Conservation (phyloP, 768 basidiomycete species). For the Suillus brevipes region DNA sequence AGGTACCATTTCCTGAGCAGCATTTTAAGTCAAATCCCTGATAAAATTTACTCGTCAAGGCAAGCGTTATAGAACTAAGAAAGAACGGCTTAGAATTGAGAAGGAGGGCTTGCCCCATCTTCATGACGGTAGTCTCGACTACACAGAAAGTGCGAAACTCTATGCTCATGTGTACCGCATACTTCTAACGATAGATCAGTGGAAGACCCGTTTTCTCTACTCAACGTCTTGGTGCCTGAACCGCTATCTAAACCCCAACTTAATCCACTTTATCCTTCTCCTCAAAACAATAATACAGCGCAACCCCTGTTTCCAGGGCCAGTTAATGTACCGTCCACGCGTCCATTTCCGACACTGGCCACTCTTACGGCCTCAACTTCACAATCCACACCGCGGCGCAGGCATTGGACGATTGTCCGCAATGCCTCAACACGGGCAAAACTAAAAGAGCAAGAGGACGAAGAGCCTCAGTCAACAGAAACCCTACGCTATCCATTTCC, state of each 20-base stretch:
- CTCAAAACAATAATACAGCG: conserved; percentile 23
- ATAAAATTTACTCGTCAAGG: conserved; percentile 39
- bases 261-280: conserved; percentile 54
- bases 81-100: conserved; percentile 75
- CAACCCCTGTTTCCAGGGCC: conserved; percentile 28
- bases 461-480: conserved; percentile 40
- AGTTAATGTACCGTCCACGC: conserved; percentile 26
- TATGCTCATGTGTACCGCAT: not conserved
- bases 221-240: conserved; percentile 64
- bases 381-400: conserved; percentile 34
- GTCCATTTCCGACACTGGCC: conserved; percentile 17
- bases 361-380: conserved; percentile 17
- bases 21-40: not conserved
- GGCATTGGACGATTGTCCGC: conserved; percentile 64
- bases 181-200: conserved; percentile 41
- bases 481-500: conserved; percentile 52
- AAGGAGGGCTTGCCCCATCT: conserved; percentile 69
- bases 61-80: conserved; percentile 79
- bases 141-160: conserved; percentile 56
- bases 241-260: conserved; percentile 54
- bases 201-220: conserved; percentile 75
- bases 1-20: conserved; percentile 40
- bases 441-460: conserved; percentile 52
- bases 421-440: conserved; percentile 49
- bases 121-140: conserved; percentile 80